Base-by-base conservation (phyloP, 176 grass and related monocot genomes). In the Thalia dealbata region DNA sequence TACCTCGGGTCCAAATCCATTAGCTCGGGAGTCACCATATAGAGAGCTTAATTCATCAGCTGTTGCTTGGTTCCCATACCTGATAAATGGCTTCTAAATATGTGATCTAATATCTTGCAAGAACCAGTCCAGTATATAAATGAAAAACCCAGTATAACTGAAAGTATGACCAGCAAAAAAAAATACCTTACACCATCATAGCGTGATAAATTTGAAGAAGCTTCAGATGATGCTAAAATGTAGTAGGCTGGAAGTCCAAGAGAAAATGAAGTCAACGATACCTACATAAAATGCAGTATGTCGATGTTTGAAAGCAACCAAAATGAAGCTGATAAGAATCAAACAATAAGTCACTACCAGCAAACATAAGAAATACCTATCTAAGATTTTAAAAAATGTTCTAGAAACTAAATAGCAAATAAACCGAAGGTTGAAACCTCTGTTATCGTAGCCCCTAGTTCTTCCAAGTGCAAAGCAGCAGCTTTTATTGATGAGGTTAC, bases 181-280 rank as follows among this genome's bases (percentile, higher is more conserved):
- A 35, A 27, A 82, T 73, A 96, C 93, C 93, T 92, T 76, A 96
- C 84, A 82, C 93, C 89, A 84, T 96, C 93, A 81, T 96, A 96
- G 44, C 93, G 89, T 80, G 93, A 86, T 29, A 96, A 81, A 86
- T 96, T 96, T 78, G 93, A 96, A 69, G 92, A 96, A 23, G 93
- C 87, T 90, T 96, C 93, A 28, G 93, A 96, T 69, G 76, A 96
- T 52, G 89, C 89, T 67, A 96, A 84, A 79, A 96, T 86, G 77
- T 86, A 92, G 78, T 96, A 96, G 69, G 93, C 89, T 66, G 93
- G 93, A 76, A 96, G 78, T 63, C 93, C 89, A 78, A 96, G 84
- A 81, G 81, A 86, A 85, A 96, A 96, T 50, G 84, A 96, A 84
- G 93, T 84, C 73, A 96, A 56, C 50, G 93, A 92, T 73, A 96